A percentile compares a stretch with the other conserved stretches of the same genome.
Evolutionary conservation across 2,329 filamentous ascomycete genomes (phyloP).

Genomic region (Fusarium continuum): DNA sequence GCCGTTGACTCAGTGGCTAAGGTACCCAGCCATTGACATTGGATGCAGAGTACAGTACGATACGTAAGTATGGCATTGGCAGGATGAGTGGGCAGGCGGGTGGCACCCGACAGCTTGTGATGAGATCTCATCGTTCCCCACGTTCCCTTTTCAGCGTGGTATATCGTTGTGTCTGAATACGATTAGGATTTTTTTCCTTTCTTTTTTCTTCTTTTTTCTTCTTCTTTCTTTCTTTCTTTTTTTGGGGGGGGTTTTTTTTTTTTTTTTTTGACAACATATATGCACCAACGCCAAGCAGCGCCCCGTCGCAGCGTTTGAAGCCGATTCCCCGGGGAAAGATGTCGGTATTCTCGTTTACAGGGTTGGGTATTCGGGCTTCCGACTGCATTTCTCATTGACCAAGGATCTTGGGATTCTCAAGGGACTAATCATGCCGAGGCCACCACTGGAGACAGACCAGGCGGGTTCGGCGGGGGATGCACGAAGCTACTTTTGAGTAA

Average conservation of each 20-base stretch:
- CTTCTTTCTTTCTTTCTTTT: no score
- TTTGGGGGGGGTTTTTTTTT: no score
- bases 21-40: slow-evolving; percentile 12
- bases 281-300: no score
- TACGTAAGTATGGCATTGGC: neutral
- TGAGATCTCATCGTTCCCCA: slow-evolving; percentile 15
- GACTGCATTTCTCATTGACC: slow-evolving; percentile 8
- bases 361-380: neutral
- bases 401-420: slow-evolving; percentile 8
- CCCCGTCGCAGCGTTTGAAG: neutral
- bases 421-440: neutral
- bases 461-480: slow-evolving; percentile 6
- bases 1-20: slow-evolving; percentile 1
- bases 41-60: no score
- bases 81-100: neutral
- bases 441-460: neutral
- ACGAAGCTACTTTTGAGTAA: neutral
- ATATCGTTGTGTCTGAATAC: neutral
- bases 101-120: neutral
- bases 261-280: no score
- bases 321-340: neutral
- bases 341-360: neutral
- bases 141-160: neutral
- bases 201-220: no score
- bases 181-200: neutral